Percentiles rank a stretch among this genome's conserved stretches.
These are phyloP conservation scores for Solanum okadae DNA, from an alignment of 257 asterid species.

Conservation along the genomic window DNA sequence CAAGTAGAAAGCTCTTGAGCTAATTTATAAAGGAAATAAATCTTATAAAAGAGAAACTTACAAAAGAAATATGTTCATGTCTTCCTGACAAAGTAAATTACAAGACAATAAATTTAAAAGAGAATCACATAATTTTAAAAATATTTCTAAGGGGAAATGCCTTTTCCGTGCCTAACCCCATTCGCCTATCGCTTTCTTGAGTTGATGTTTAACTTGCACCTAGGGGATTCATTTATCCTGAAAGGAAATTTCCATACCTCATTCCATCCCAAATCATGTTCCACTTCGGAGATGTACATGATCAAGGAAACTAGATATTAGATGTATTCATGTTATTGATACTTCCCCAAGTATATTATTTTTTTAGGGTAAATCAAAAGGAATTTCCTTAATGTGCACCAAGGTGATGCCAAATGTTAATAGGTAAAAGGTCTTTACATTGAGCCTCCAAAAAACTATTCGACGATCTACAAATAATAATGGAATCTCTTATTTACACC, in stretches of 20 bases:
- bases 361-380: background rate
- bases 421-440: background rate
- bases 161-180: background rate
- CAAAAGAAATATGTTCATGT: background rate
- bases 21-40: background rate
- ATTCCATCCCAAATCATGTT: background rate
- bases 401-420: background rate
- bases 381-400: background rate
- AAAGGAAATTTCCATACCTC: background rate
- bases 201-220: background rate
- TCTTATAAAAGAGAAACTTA: background rate
- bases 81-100: background rate
- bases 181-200: background rate
- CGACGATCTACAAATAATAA: background rate
- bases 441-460: background rate
- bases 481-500: background rate
- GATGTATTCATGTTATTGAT: background rate
- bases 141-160: background rate
- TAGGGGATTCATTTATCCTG: background rate
- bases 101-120: background rate
- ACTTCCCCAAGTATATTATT: background rate
- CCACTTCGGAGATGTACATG: background rate
- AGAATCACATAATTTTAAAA: background rate
- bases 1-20: background rate
- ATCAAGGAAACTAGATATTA: background rate